phyloP scores from a whole-genome alignment of 768 basidiomycete genomes.

The Pleurotus citrinopileatus region DNA sequence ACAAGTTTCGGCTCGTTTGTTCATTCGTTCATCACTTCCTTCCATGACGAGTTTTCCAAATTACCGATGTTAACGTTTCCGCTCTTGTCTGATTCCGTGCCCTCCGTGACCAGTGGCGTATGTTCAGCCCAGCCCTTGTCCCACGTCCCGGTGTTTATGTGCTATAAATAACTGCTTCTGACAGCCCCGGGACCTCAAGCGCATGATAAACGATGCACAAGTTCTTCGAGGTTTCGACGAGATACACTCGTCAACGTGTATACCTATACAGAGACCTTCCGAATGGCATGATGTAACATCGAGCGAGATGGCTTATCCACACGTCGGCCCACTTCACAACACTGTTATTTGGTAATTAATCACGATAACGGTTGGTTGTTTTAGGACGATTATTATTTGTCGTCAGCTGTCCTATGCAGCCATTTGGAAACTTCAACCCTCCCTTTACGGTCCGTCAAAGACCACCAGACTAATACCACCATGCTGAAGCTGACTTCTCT shows the following conservation, averaged over 20 bases:
- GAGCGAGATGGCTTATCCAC: constrained; percentile 18
- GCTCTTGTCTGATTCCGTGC: constrained; percentile 46
- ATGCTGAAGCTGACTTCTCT: not conserved
- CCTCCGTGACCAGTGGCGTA: constrained; percentile 32
- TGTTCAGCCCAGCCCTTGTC: constrained; percentile 32
- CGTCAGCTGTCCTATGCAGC: constrained; percentile 56
- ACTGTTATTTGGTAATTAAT: constrained; percentile 18
- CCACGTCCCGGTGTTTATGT: constrained; percentile 10
- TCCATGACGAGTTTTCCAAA: constrained; percentile 70
- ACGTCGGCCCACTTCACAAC: constrained; percentile 18
- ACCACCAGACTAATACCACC: not conserved
- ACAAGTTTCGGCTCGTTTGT: constrained; percentile 66
- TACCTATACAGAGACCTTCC: constrained; percentile 47
- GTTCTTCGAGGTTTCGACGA: constrained; percentile 51
- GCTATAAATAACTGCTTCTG: constrained; percentile 13
- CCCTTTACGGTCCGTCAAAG: constrained; percentile 46
- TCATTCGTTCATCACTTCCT: constrained; percentile 50
- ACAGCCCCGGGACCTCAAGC: constrained; percentile 36
- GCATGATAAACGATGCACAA: constrained; percentile 60
- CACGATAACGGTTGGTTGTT: not conserved
- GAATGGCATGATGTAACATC: constrained; percentile 33
- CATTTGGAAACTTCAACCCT: constrained; percentile 59
- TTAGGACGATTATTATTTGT: constrained; percentile 37
- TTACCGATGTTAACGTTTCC: constrained; percentile 56
- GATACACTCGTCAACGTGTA: constrained; percentile 37